phyloP scores from a whole-genome alignment of 768 basidiomycete species.

The Phylloporus scabripes region DNA sequence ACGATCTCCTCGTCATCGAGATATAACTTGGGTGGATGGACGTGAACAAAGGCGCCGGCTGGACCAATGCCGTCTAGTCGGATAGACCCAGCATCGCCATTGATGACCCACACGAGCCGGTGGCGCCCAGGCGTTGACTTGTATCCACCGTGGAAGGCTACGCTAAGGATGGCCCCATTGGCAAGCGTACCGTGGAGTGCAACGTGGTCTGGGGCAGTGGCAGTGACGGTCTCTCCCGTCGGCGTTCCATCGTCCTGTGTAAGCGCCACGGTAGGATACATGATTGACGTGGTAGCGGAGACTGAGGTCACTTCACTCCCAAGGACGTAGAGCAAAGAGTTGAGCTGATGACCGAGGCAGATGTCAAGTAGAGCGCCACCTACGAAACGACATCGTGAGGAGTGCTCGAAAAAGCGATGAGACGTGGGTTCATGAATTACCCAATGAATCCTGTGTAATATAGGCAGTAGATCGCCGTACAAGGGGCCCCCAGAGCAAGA shows the following conservation, averaged over 20 bases:
- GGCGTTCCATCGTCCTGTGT: conserved; percentile 5
- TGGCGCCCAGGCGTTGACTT: conserved; percentile 9
- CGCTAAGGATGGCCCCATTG: conserved; percentile 5
- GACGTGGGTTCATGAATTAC: background rate
- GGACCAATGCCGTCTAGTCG: conserved; percentile 2
- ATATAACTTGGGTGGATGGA: conserved; percentile 5
- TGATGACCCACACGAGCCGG: conserved; percentile 6
- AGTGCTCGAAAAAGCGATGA: background rate
- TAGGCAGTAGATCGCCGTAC: conserved; percentile 1
- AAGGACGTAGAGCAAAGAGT: conserved; percentile 6
- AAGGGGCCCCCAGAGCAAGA: background rate
- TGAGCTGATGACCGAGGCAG: conserved; percentile 2
- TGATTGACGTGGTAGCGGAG: background rate
- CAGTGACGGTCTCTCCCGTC: conserved; percentile 2
- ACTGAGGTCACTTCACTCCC: conserved; percentile 2
- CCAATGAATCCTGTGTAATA: background rate
- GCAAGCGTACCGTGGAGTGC: conserved; percentile 2
- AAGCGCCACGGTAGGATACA: conserved; percentile 3
- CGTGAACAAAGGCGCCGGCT: background rate
- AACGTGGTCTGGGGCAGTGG: conserved; percentile 4
- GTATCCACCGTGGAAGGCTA: conserved; percentile 4
- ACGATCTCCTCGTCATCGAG: conserved; percentile 6
- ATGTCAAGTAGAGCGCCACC: conserved; percentile 4
- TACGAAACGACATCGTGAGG: background rate
- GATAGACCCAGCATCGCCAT: conserved; percentile 9